Conservation (phyloP, 2,329 filamentous ascomycete species). For the Clathrospora elynae region DNA sequence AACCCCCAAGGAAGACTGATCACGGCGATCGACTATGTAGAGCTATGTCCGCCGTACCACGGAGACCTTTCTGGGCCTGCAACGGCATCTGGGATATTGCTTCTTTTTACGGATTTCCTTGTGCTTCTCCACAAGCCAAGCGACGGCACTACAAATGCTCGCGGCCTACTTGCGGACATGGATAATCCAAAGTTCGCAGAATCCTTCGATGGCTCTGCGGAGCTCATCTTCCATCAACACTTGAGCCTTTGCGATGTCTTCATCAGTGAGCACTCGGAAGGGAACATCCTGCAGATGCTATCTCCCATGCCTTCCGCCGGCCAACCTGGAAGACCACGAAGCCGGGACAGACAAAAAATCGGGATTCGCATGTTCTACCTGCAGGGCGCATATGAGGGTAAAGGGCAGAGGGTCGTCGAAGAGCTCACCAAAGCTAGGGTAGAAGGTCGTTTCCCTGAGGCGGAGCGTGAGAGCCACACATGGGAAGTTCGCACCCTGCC, state of each 20-base stretch:
- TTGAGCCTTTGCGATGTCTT: constrained; percentile 71
- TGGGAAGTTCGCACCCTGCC: constrained; percentile 76
- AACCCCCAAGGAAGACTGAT: constrained; percentile 79
- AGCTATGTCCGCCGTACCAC: constrained; percentile 74
- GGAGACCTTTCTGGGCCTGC: constrained; percentile 54
- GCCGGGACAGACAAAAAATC: constrained; percentile 36
- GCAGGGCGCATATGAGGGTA: constrained; percentile 76
- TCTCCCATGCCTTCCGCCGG: constrained; percentile 52
- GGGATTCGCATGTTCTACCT: constrained; percentile 64
- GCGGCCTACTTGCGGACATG: constrained; percentile 80
- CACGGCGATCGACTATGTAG: constrained; percentile 77
- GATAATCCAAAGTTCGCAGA: constrained; percentile 69
- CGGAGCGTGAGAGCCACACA: constrained; percentile 77
- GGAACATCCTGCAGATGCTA: constrained; percentile 69
- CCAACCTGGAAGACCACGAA: constrained; percentile 39
- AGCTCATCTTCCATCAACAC: constrained; percentile 77
- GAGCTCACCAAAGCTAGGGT: constrained; percentile 86
- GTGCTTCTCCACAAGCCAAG: constrained; percentile 75
- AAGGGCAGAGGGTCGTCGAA: constrained; percentile 76
- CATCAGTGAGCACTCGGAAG: constrained; percentile 69
- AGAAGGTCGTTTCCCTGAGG: constrained; percentile 81
- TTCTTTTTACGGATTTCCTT: constrained; percentile 83
- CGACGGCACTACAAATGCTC: constrained; percentile 68
- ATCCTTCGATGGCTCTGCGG: constrained; percentile 49
- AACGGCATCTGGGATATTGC: constrained; percentile 66